These are phyloP conservation scores for Epichloe scottii DNA, from an alignment of 2,329 filamentous ascomycete genomes.

Conservation along the genomic window DNA sequence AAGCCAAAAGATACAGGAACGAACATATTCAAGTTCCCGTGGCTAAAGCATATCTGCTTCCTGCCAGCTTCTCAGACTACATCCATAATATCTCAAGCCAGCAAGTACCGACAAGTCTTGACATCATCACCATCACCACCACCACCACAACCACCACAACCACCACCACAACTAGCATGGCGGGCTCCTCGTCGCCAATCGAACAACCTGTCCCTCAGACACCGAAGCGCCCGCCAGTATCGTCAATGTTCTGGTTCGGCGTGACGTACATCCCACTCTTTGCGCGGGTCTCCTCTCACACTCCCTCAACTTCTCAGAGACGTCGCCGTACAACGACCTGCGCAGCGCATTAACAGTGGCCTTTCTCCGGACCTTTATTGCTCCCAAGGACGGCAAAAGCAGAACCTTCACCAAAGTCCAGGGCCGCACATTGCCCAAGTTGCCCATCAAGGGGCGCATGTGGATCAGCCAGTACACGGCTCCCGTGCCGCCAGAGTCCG, in stretches of 20 bases:
- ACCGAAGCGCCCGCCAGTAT: not conserved
- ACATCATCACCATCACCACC: not conserved
- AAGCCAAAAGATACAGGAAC: no score
- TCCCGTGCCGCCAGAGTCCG: conserved; percentile 41
- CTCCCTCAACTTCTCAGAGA: conserved; percentile 53
- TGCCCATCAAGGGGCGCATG: conserved; percentile 61
- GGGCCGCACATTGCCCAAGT: conserved; percentile 45
- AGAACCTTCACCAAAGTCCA: conserved; percentile 51
- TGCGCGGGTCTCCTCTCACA: conserved; percentile 38
- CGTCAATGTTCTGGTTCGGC: conserved; percentile 23
- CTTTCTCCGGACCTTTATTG: conserved; percentile 55
- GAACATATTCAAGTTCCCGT: no score
- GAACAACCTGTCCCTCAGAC: not conserved
- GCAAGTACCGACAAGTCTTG: not conserved
- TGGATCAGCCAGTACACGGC: conserved; percentile 68
- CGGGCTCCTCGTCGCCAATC: not conserved
- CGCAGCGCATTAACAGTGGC: conserved; percentile 60
- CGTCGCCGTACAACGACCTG: conserved; percentile 66
- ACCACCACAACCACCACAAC: not conserved
- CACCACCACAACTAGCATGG: not conserved
- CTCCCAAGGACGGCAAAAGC: conserved; percentile 24
- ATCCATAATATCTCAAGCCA: no score
- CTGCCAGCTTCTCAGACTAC: no score
- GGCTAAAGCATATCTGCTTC: no score
- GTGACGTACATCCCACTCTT: conserved; percentile 52